Conservation (phyloP, 768 basidiomycete species). For the Leccinum subtestaceum region DNA sequence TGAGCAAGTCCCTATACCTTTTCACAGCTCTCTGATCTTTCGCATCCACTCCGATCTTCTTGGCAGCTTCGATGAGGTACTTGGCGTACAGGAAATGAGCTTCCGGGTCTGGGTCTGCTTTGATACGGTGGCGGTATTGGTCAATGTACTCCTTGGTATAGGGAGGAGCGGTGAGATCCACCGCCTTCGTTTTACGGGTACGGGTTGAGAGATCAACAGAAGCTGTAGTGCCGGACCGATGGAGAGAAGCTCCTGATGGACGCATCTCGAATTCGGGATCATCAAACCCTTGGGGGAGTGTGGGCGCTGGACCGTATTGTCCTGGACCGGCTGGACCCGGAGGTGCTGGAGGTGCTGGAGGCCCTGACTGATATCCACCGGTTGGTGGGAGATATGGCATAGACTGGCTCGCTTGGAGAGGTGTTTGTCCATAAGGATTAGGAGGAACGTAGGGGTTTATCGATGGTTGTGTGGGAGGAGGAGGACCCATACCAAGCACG, state of each 20-base stretch:
- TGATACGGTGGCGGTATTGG: conserved; percentile 95
- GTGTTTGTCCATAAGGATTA: conserved; percentile 21
- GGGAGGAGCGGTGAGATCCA: conserved; percentile 79
- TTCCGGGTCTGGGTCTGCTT: conserved; percentile 96
- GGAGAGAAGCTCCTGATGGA: conserved; percentile 39
- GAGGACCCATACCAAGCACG: conserved; percentile 75
- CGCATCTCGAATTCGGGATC: conserved; percentile 57
- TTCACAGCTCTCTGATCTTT: conserved; percentile 81
- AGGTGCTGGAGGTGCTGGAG: conserved; percentile 11
- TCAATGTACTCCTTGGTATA: conserved; percentile 97
- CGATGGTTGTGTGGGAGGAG: conserved; percentile 35
- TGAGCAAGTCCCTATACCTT: conserved; percentile 85
- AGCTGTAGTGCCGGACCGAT: conserved; percentile 55
- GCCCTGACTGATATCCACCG: conserved; percentile 22
- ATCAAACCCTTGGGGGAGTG: conserved; percentile 32
- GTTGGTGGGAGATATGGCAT: conserved; percentile 33
- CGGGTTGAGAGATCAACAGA: conserved; percentile 56
- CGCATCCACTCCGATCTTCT: conserved; percentile 73
- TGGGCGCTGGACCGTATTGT: conserved; percentile 23
- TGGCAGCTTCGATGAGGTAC: conserved; percentile 97
- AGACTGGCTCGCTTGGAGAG: conserved; percentile 30
- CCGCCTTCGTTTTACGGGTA: conserved; percentile 73
- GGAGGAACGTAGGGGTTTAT: conserved; percentile 22
- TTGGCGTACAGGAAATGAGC: conserved; percentile 98
- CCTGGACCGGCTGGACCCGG: conserved; percentile 12